Evolutionary conservation across 192 early-diverging fungal species (phyloP).

Genomic region (Coemansia sp.): DNA sequence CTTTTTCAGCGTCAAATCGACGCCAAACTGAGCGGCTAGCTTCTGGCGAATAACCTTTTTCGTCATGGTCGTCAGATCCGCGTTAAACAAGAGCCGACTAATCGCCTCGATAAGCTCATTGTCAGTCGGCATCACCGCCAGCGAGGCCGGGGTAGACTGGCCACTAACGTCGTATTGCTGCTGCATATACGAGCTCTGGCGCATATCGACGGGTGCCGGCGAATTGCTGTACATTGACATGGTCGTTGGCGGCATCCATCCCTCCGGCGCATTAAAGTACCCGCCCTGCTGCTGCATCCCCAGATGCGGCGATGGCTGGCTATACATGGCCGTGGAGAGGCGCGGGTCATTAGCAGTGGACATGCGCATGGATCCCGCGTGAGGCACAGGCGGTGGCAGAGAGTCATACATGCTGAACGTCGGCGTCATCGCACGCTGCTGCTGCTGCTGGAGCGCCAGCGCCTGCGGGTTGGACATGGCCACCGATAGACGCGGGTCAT

Average conservation of each 20-base stretch:
- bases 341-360: constrained; percentile 22
- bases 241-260: constrained; percentile 25
- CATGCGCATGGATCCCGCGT: constrained; percentile 9
- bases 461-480: constrained; percentile 48
- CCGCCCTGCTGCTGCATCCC: constrained; percentile 12
- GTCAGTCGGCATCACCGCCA: constrained; percentile 57
- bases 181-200: constrained; percentile 6
- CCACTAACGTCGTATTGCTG: constrained; percentile 2
- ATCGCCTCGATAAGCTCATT: constrained; percentile 69
- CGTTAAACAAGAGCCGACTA: constrained; percentile 63
- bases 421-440: constrained; percentile 16
- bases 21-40: constrained; percentile 61
- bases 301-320: constrained; percentile 7
- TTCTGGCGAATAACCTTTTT: constrained; percentile 82
- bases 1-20: constrained; percentile 64
- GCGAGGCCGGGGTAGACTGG: neutral
- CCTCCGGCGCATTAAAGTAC: constrained; percentile 24
- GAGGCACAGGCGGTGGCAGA: neutral
- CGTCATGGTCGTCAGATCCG: constrained; percentile 72
- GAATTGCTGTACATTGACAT: constrained; percentile 23
- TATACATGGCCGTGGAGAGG: constrained; percentile 38
- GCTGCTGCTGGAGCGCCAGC: constrained; percentile 32
- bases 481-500: constrained; percentile 37
- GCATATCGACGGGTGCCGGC: neutral
- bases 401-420: constrained; percentile 17